These are phyloP conservation scores for Debaryomyces subglobosus DNA, from an alignment of 1,139 yeast genomes.

Conservation along the genomic window DNA sequence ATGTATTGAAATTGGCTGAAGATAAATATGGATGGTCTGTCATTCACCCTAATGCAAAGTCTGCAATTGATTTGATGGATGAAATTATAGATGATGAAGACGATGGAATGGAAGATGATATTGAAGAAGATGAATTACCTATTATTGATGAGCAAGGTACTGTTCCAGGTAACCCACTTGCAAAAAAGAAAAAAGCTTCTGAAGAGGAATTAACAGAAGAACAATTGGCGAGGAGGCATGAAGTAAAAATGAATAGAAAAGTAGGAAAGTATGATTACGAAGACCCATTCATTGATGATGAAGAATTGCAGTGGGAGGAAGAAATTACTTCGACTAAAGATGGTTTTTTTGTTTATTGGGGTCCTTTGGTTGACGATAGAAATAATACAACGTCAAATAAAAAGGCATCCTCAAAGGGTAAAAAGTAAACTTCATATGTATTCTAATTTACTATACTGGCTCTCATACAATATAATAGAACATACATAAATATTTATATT, in stretches of 20 bases:
- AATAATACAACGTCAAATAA: constrained; percentile 20
- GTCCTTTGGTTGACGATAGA: constrained; percentile 79
- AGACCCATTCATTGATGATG: constrained; percentile 97
- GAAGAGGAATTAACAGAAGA: constrained; percentile 51
- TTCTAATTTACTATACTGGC: not conserved
- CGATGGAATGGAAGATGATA: constrained; percentile 63
- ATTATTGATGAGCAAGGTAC: constrained; percentile 30
- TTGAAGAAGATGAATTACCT: constrained; percentile 43
- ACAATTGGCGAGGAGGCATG: constrained; percentile 47
- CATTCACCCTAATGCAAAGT: constrained; percentile 68
- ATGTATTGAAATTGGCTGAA: constrained; percentile 78
- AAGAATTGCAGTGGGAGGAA: constrained; percentile 90
- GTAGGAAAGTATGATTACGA: constrained; percentile 89
- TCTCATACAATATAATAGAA: not conserved
- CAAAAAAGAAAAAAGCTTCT: constrained; percentile 39
- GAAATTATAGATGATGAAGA: constrained; percentile 64
- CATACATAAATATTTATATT: not conserved
- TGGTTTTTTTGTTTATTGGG: constrained; percentile 95
- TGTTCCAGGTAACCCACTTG: constrained; percentile 19
- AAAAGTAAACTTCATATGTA: constrained; percentile 17
- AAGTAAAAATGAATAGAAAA: constrained; percentile 58
- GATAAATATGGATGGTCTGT: constrained; percentile 83
- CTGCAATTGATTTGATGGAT: constrained; percentile 62
- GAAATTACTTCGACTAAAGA: constrained; percentile 91
- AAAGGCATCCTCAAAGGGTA: constrained; percentile 21